These are phyloP conservation scores for Fusarium falciforme DNA, from an alignment of 2,329 filamentous ascomycete genomes.

Conservation along the genomic window DNA sequence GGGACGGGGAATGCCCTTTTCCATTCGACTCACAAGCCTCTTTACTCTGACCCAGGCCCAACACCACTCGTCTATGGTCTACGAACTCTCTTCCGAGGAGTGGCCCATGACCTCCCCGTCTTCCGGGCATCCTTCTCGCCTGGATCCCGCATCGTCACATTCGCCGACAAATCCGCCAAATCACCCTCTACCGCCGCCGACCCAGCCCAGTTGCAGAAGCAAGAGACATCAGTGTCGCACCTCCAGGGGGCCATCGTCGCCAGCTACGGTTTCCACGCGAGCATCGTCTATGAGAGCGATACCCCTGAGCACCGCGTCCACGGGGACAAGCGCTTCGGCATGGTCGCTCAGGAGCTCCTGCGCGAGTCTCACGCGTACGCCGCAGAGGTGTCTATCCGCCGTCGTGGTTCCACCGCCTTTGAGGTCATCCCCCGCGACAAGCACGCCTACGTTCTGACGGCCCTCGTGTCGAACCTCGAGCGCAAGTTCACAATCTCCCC, in stretches of 20 bases:
- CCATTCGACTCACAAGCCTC: slow-evolving; percentile 70
- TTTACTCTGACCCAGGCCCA: slow-evolving; percentile 55
- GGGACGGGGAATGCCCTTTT: slow-evolving; percentile 76
- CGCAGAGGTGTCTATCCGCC: slow-evolving; percentile 54
- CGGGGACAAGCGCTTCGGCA: slow-evolving; percentile 82
- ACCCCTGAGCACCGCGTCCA: slow-evolving; percentile 82
- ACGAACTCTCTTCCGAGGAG: slow-evolving; percentile 70
- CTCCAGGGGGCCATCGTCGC: slow-evolving; percentile 85
- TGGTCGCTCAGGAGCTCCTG: slow-evolving; percentile 85
- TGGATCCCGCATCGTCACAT: slow-evolving; percentile 62
- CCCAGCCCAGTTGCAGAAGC: slow-evolving; percentile 36
- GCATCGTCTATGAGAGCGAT: slow-evolving; percentile 91
- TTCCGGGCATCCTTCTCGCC: slow-evolving; percentile 72
- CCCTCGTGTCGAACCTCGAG: slow-evolving; percentile 84
- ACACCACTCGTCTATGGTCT: slow-evolving; percentile 63
- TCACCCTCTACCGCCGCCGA: slow-evolving; percentile 1
- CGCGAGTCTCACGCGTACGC: slow-evolving; percentile 62
- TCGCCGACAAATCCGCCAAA: slow-evolving; percentile 35
- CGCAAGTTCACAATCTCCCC: slow-evolving; percentile 86
- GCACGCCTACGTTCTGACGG: slow-evolving; percentile 82
- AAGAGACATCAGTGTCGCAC: slow-evolving; percentile 50
- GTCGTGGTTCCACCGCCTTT: slow-evolving; percentile 19
- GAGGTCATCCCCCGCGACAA: slow-evolving; percentile 52
- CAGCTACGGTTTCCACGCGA: slow-evolving; percentile 91
- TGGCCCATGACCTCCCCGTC: slow-evolving; percentile 65